These are phyloP conservation scores for Oryza brachyantha DNA, from an alignment of 176 grass and related monocot genomes.

Conservation along the genomic window DNA sequence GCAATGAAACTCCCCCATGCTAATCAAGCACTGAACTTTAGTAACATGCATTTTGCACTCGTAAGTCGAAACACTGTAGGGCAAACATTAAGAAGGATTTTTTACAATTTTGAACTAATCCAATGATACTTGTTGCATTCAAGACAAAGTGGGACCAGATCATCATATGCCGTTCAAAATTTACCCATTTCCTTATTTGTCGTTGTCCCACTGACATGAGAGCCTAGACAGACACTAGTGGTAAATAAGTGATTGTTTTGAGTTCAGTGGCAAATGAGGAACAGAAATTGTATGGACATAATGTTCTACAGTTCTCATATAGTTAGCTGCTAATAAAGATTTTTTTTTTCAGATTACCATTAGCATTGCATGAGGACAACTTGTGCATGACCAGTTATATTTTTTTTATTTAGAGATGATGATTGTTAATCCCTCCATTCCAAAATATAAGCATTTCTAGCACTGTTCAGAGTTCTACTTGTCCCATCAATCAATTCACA, in stretches of 20 bases:
- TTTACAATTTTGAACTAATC: conserved; percentile 1
- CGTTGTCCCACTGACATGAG: neutral
- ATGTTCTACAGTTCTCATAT: neutral
- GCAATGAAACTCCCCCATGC: neutral
- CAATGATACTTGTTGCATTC: neutral
- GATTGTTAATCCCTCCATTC: too few species aligned
- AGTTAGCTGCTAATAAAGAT: conserved; percentile 11
- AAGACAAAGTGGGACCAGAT: neutral
- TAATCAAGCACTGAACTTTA: conserved; percentile 3
- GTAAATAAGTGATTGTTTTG: neutral
- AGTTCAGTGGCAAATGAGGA: neutral
- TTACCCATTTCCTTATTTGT: neutral
- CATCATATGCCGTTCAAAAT: neutral
- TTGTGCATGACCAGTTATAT: neutral
- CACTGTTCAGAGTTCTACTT: too few species aligned
- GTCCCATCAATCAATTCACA: too few species aligned
- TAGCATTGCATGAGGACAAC: neutral
- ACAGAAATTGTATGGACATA: neutral
- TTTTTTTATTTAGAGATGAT: neutral
- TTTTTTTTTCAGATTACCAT: too few species aligned
- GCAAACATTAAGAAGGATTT: neutral
- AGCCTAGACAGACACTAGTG: neutral
- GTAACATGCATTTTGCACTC: neutral
- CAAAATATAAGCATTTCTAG: too few species aligned
- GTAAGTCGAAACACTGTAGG: neutral